phyloP scores from a whole-genome alignment of 345 rosid genomes.

The Eucalyptus tenuipes region DNA sequence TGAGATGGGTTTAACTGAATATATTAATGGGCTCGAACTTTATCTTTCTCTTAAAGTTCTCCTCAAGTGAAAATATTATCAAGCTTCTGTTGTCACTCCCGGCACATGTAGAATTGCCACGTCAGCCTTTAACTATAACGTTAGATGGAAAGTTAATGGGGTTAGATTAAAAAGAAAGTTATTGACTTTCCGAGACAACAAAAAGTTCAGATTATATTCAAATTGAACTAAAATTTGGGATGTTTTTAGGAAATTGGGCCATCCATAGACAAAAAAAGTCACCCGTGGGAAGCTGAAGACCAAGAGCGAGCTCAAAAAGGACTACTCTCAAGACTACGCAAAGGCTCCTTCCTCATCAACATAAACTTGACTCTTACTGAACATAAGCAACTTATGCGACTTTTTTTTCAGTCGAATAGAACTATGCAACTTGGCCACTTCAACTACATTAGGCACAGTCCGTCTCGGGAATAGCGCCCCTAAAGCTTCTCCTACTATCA shows the following conservation, averaged over 20 bases:
- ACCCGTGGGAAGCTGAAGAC: background rate
- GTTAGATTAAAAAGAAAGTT: background rate
- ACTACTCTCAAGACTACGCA: background rate
- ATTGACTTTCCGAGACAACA: background rate
- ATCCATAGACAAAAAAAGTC: background rate
- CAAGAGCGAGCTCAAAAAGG: fast-evolving
- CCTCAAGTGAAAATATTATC: background rate
- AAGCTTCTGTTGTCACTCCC: background rate
- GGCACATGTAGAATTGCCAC: background rate
- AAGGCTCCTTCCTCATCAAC: background rate
- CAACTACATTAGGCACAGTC: background rate
- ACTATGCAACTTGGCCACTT: background rate
- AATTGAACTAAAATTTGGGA: background rate
- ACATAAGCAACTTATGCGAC: background rate
- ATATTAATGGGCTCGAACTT: background rate
- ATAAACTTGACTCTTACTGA: background rate
- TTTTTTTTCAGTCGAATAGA: fast-evolving
- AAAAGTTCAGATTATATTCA: background rate
- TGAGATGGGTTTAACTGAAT: too few species aligned
- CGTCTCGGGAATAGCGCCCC: fast-evolving
- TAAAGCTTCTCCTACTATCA: background rate
- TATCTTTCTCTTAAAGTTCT: background rate
- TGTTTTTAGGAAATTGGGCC: background rate
- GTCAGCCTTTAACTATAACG: background rate
- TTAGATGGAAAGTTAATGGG: background rate